phyloP scores from a whole-genome alignment of 1,284 basidiomycete species.

The Puccinia triticina region DNA sequence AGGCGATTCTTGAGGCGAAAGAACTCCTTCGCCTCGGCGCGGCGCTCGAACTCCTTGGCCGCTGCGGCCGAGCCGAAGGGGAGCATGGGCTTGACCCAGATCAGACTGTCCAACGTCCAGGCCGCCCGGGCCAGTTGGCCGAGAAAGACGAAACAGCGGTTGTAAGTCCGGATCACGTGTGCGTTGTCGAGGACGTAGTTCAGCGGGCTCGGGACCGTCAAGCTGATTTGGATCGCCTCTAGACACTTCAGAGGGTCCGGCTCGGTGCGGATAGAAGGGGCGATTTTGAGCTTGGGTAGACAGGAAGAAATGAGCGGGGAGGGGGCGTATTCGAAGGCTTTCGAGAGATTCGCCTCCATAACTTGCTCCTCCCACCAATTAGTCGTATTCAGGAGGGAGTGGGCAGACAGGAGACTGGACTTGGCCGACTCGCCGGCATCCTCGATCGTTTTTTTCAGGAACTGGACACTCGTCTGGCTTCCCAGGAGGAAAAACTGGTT shows the following conservation, averaged over 20 bases:
- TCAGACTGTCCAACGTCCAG: slow-evolving; percentile 6
- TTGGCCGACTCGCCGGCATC: slow-evolving; percentile 1
- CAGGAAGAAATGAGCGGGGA: slow-evolving; percentile 2
- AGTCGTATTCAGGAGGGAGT: not conserved
- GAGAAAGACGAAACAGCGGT: slow-evolving; percentile 20
- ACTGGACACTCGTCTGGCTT: not conserved
- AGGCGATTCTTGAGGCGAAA: slow-evolving; percentile 37
- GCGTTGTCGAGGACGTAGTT: slow-evolving; percentile 37
- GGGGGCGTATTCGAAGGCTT: slow-evolving; percentile 25
- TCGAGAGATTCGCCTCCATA: slow-evolving; percentile 18
- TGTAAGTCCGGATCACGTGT: slow-evolving; percentile 15
- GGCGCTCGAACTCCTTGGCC: slow-evolving; percentile 12
- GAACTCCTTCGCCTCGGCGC: slow-evolving; percentile 28
- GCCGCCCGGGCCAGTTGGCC: slow-evolving; percentile 10
- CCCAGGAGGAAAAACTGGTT: slow-evolving; percentile 44
- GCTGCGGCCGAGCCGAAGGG: not conserved
- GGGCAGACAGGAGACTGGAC: not conserved
- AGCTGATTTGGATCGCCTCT: slow-evolving; percentile 7
- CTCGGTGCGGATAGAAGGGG: not conserved
- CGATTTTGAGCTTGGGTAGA: slow-evolving; percentile 30
- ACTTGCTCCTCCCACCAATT: slow-evolving; percentile 38
- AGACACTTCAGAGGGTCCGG: slow-evolving; percentile 27
- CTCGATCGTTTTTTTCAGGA: slow-evolving; percentile 26
- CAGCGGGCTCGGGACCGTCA: slow-evolving; percentile 28
- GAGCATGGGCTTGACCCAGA: slow-evolving; percentile 30